Evolutionary conservation across 1,284 basidiomycete species (phyloP), one percentile per base, ranked within the genome.

Genomic region (Papiliotrema nemorosa): DNA sequence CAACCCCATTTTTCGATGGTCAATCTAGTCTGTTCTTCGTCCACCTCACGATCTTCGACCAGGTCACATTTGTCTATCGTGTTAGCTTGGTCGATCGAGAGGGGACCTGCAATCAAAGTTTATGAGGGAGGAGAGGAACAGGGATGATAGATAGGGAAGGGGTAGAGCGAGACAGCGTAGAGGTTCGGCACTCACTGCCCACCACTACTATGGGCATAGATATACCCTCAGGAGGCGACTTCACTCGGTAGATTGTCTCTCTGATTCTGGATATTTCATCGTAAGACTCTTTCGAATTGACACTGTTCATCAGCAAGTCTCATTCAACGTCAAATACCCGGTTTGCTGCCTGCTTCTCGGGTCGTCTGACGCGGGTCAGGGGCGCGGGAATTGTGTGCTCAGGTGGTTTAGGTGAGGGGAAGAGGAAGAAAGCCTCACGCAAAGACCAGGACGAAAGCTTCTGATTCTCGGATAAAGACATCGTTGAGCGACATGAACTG

Each of bases 381-480:
- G n/a, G n/a, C n/a, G n/a, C n/a, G n/a, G n/a, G n/a, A n/a, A n/a
- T n/a, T n/a, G n/a, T n/a, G n/a, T n/a, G n/a, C n/a, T n/a, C n/a
- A n/a, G n/a, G n/a, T n/a, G n/a, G n/a, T n/a, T n/a, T n/a, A n/a
- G 29, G 14, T 31, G 29, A 31, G 14, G 29, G 29, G 29, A n/a
- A 7, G 29, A 7, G 29, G 2, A 33, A 7, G 25, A 3, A 16
- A 37, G 35, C 53, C 64, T 48, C 31, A 67, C 66, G 60, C 59
- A 49, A 70, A 72, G 14, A 70, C 67, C 10, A 72, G 54, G 7
- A 70, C 41, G 50, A 72, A 72, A 0, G 63, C 65, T 40, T 72
- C 64, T 4, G 59, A 60, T 44, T 66, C 66, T 6, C 63, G 56
- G 27, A 68, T 62, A 47, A 64, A 64, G 25, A 65, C 35, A 41